Base-by-base conservation (phyloP, 2,329 filamentous ascomycete genomes). In the Scedosporium apiospermum region DNA sequence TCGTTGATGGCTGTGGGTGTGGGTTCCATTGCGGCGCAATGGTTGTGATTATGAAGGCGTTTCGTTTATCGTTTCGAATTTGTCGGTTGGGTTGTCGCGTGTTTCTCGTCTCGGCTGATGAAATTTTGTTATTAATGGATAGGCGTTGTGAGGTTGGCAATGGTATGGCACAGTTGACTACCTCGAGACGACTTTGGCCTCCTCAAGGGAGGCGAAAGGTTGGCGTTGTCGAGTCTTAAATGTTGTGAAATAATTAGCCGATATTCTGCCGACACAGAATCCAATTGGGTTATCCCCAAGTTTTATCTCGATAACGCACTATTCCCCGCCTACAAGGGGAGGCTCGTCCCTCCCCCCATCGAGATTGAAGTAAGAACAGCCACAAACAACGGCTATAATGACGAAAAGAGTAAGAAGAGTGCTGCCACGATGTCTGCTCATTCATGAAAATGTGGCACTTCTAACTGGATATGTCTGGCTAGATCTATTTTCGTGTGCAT, bases 401-500 rank as follows among this genome's bases (percentile, higher is more conserved):
- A 67, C 68, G 14, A 74, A 73, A 70, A 70, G 76, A 64, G 76
- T 76, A 69, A 58, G 67, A 62, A 2, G 2, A 7, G 18, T 44
- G 1, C 30, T 34, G 6, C 6, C 30, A 6, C 2, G 30, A 34
- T 9, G 30, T 9, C 30, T 34, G 30, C 30, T 9, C 30, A 34
- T 18, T 14, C 10, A 55, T 7, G 16, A 4, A 21, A 4, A 58
- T 58, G 14, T 2, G 27, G 21, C 5, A 27, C n/a, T 38, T 18
- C 44, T 53, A 34, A 51, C 46, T 46, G 7, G 16, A 12, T 4
- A 6, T 5, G 4, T 41, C 23, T 18, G 12, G n/a, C 16, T 58
- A 87, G 84, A 74, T 87, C 38, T 84, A 84, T 67, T 88, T 87
- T 70, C 74, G 82, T 16, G 87, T 86, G 63, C 85, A 89, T 68